phyloP scores from a whole-genome alignment of 2,329 filamentous ascomycete genomes.

The Mycosphaerella sp. region DNA sequence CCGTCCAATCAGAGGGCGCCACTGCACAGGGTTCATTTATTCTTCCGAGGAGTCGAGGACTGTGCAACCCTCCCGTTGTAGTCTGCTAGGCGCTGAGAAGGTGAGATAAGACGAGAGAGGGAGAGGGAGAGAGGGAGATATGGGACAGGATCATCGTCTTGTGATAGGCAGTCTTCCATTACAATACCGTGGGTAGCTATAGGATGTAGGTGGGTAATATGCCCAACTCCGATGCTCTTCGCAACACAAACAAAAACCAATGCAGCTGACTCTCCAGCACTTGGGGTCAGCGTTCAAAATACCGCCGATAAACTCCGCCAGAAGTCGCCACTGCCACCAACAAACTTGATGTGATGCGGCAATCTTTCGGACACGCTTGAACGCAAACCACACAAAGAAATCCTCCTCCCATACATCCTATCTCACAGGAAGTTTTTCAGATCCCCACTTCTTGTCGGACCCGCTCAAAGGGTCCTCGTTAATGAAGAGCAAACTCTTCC shows the following conservation, averaged over 20 bases:
- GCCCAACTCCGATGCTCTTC: too few relatives aligned
- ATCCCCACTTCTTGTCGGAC: conserved; percentile 12
- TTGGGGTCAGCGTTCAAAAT: conserved; percentile 6
- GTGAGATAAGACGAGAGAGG: too few relatives aligned
- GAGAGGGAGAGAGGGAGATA: too few relatives aligned
- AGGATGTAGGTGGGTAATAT: too few relatives aligned
- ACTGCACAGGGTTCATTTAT: too few relatives aligned
- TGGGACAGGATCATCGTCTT: too few relatives aligned
- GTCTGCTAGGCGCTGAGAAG: too few relatives aligned
- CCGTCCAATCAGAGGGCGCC: too few relatives aligned
- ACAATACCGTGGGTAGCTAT: too few relatives aligned
- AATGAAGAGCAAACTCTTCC: conserved; percentile 16
- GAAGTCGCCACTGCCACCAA: background rate
- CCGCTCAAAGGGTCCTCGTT: conserved; percentile 17
- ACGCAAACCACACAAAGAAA: conserved; percentile 2
- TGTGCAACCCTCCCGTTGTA: too few relatives aligned
- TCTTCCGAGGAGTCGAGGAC: too few relatives aligned
- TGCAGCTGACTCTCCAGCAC: conserved; percentile 11
- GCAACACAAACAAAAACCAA: background rate
- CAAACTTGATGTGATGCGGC: background rate
- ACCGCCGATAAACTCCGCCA: background rate
- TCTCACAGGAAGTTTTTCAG: conserved; percentile 8
- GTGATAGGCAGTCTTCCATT: too few relatives aligned
- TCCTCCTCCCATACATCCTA: background rate
- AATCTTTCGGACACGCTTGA: conserved; percentile 2